phyloP scores from a whole-genome alignment of 805 yeast genomes.

The Yarrowia yakushimensis region DNA sequence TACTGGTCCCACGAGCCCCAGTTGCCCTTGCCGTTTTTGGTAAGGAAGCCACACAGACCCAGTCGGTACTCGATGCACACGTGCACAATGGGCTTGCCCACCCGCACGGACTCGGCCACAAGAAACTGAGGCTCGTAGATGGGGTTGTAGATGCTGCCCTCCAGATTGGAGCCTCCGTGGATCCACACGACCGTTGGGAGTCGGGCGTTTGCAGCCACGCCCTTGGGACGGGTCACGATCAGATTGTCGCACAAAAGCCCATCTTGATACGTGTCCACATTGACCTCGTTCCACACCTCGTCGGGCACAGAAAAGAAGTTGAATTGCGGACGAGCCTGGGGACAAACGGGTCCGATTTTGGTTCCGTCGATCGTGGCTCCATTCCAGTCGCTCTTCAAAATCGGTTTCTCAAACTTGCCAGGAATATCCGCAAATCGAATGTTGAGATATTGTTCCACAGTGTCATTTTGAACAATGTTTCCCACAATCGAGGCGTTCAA shows the following conservation, averaged over 20 bases:
- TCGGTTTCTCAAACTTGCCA: slow-evolving; percentile 5
- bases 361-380: slow-evolving; percentile 1
- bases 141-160: slow-evolving; percentile 38
- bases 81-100: slow-evolving; percentile 36
- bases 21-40: slow-evolving; percentile 39
- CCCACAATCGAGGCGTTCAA: not conserved
- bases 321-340: slow-evolving; percentile 11
- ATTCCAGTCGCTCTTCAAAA: not conserved
- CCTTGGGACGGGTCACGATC: slow-evolving; percentile 34
- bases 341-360: not conserved
- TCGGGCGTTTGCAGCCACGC: not conserved
- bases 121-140: slow-evolving; percentile 34
- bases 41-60: slow-evolving; percentile 43
- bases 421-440: slow-evolving; percentile 16
- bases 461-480: slow-evolving; percentile 1
- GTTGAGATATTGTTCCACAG: slow-evolving; percentile 13
- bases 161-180: slow-evolving; percentile 41
- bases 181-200: slow-evolving; percentile 42
- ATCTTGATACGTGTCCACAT: slow-evolving; percentile 34
- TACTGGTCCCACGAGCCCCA: slow-evolving; percentile 50
- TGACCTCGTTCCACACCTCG: slow-evolving; percentile 61
- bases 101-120: slow-evolving; percentile 30
- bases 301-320: slow-evolving; percentile 67
- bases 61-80: slow-evolving; percentile 43
- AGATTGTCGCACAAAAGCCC: slow-evolving; percentile 38